phyloP scores from a whole-genome alignment of 306 rosid species.

The Quercus ilex region DNA sequence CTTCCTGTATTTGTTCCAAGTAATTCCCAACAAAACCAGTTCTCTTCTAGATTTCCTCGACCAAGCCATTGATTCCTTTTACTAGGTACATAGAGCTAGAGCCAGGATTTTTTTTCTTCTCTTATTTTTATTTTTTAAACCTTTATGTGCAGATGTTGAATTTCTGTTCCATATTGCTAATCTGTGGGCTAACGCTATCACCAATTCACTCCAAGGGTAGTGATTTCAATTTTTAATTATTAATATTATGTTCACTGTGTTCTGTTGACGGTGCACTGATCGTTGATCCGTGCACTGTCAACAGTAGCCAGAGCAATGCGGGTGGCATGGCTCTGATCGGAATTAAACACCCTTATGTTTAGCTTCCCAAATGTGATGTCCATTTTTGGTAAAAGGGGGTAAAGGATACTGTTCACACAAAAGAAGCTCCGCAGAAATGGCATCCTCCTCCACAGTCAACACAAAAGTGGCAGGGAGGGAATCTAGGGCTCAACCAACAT shows the following conservation, averaged over 20 bases:
- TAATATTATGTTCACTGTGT: not conserved
- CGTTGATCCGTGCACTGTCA: too few species aligned
- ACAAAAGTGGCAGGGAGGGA: too few species aligned
- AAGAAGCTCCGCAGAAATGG: too few species aligned
- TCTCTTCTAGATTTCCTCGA: constrained; percentile 27
- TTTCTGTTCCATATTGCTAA: constrained; percentile 10
- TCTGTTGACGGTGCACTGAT: too few species aligned
- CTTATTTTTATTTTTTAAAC: not conserved
- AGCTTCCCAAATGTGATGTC: too few species aligned
- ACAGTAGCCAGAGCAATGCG: too few species aligned
- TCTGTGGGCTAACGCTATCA: constrained; percentile 7
- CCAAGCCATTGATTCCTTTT: constrained; percentile 6
- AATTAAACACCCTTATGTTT: too few species aligned
- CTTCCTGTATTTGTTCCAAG: constrained; percentile 78
- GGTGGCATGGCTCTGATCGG: too few species aligned
- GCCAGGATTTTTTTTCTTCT: not conserved
- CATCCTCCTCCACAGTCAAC: too few species aligned
- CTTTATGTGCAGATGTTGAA: not conserved
- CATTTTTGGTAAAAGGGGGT: too few species aligned
- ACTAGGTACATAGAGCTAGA: not conserved
- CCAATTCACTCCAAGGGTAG: constrained; percentile 35
- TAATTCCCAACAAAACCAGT: constrained; percentile 50
- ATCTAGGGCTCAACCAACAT: too few species aligned
- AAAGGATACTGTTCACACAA: too few species aligned
- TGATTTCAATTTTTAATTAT: constrained; percentile 8